Evolutionary conservation across 106 monocot genomes (phyloP).

Genomic region (Dioscorea alata): DNA sequence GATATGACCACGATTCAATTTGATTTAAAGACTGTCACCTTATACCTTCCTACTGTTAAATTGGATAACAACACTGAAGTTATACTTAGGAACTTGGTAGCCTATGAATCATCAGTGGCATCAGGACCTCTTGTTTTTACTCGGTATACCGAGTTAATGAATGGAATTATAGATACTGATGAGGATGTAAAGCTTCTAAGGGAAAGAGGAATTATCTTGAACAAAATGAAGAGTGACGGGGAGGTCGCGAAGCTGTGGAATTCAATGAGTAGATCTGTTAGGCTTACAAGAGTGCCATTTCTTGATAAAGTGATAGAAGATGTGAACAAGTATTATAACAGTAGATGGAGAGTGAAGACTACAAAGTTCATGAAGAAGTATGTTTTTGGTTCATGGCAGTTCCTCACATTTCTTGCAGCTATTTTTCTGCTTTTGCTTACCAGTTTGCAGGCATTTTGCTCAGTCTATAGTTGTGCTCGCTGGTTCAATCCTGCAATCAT

Average conservation of each 20-base stretch:
- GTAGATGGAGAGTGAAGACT: slow-evolving; percentile 31
- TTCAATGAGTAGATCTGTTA: slow-evolving; percentile 42
- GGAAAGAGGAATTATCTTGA: slow-evolving; percentile 25
- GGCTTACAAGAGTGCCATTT: slow-evolving; percentile 35
- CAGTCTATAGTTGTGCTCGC: slow-evolving; percentile 24
- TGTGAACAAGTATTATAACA: slow-evolving; percentile 35
- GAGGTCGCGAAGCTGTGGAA: slow-evolving; percentile 60
- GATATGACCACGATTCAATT: slow-evolving; percentile 28
- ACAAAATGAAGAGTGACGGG: slow-evolving; percentile 50
- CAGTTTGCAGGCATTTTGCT: slow-evolving; percentile 38
- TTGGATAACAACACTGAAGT: slow-evolving; percentile 46
- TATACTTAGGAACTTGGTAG: slow-evolving; percentile 42
- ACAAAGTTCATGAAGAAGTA: slow-evolving; percentile 34
- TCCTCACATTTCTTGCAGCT: slow-evolving; percentile 34
- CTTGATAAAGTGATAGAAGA: slow-evolving; percentile 42
- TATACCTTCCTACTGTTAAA: slow-evolving; percentile 30
- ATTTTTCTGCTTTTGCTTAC: slow-evolving; percentile 39
- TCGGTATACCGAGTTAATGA: slow-evolving; percentile 66
- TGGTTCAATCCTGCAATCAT: slow-evolving; percentile 14
- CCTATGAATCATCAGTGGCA: slow-evolving; percentile 43
- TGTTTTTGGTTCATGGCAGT: slow-evolving; percentile 43
- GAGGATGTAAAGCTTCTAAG: slow-evolving; percentile 45
- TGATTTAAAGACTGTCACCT: slow-evolving; percentile 18
- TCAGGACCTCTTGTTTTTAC: slow-evolving; percentile 39
- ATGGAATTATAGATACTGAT: slow-evolving; percentile 59